Conservation (phyloP, 2,329 filamentous ascomycete genomes). For the Hortaea sp. region DNA sequence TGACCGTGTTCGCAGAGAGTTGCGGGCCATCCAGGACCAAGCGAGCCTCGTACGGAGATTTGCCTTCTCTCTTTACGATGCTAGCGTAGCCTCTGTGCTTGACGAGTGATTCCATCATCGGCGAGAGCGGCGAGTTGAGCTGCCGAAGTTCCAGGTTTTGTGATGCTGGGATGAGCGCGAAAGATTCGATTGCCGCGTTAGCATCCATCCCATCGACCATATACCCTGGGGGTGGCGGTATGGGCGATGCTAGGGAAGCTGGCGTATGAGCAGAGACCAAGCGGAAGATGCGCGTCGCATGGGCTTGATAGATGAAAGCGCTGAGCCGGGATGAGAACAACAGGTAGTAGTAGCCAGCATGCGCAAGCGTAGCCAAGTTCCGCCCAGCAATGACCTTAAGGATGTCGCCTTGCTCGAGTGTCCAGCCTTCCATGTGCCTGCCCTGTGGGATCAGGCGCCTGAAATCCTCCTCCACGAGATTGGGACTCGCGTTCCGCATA, state of each 20-base stretch:
- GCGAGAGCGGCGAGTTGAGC: constrained; percentile 26
- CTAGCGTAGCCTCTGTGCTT: constrained; percentile 24
- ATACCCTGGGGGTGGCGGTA: constrained; percentile 34
- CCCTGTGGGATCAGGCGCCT: constrained; percentile 54
- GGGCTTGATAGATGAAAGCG: constrained; percentile 51
- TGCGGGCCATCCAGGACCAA: constrained; percentile 25
- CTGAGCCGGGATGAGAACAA: constrained; percentile 53
- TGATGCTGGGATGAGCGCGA: constrained; percentile 41
- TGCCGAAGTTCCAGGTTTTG: constrained; percentile 25
- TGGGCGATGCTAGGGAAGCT: constrained; percentile 30
- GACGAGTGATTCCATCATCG: constrained; percentile 24
- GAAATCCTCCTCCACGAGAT: constrained; percentile 60
- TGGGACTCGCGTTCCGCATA: constrained; percentile 48
- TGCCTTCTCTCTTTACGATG: constrained; percentile 17
- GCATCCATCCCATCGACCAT: constrained; percentile 39
- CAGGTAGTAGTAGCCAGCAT: constrained; percentile 57
- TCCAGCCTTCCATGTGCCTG: constrained; percentile 57
- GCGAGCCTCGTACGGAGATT: constrained; percentile 23
- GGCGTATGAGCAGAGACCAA: constrained; percentile 36
- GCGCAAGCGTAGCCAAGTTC: constrained; percentile 52
- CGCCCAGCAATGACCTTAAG: constrained; percentile 52
- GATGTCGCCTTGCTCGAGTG: constrained; percentile 44
- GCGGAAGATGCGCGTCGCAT: constrained; percentile 42
- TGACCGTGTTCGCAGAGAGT: constrained; percentile 12
- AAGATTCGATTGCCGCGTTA: constrained; percentile 32